Conservation (phyloP, 495 filamentous ascomycete genomes). For the Hypomontagnella submonticulosa region DNA sequence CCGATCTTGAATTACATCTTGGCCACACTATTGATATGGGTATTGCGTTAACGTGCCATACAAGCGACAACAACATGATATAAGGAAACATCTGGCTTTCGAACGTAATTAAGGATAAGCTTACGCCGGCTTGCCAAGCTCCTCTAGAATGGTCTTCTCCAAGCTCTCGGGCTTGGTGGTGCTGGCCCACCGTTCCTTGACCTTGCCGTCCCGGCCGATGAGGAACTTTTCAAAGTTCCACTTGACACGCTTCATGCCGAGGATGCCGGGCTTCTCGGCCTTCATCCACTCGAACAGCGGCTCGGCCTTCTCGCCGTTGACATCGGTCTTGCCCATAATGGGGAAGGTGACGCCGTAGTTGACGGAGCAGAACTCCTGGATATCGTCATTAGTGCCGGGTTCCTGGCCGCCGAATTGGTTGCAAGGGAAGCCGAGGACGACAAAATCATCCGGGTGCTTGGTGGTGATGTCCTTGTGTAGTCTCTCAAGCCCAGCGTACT, state of each 20-base stretch:
- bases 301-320: slow-evolving; percentile 85
- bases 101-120: slow-evolving; percentile 18
- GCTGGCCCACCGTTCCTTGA: slow-evolving; percentile 83
- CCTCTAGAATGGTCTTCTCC: slow-evolving; percentile 77
- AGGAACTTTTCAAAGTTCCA: slow-evolving; percentile 99
- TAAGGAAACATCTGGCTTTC: not conserved
- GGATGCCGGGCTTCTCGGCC: slow-evolving; percentile 78
- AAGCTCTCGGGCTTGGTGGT: slow-evolving; percentile 85
- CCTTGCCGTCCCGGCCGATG: slow-evolving; percentile 83
- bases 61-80: slow-evolving; percentile 14
- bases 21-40: slow-evolving; percentile 35
- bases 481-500: slow-evolving; percentile 90
- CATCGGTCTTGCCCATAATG: slow-evolving; percentile 88
- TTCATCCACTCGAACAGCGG: slow-evolving; percentile 93
- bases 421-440: slow-evolving; percentile 95
- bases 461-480: slow-evolving; percentile 82
- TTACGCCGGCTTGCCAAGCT: slow-evolving; percentile 55
- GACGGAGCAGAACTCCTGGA: slow-evolving; percentile 89
- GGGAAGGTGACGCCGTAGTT: slow-evolving; percentile 98
- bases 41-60: slow-evolving; percentile 42
- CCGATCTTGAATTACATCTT: slow-evolving; percentile 34
- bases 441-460: slow-evolving; percentile 77
- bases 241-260: slow-evolving; percentile 90
- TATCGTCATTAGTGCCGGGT: slow-evolving; percentile 87
- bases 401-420: slow-evolving; percentile 97